Evolutionary conservation across 306 rosid species (phyloP).

Genomic region (Alnus rubra): DNA sequence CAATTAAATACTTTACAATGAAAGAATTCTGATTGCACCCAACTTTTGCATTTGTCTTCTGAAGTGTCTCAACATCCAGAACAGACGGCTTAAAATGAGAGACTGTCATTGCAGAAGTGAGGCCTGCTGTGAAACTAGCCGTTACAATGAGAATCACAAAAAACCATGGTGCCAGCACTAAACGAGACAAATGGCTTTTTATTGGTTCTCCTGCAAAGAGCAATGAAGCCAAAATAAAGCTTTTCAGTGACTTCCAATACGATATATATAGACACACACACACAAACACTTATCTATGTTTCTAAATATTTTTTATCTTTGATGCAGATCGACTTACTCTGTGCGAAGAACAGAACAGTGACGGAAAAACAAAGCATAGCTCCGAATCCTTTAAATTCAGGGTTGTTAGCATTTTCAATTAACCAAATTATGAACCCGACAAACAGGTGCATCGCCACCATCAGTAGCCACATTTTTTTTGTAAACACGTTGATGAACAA

Average conservation of each 20-base stretch:
- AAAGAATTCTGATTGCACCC: conserved; percentile 61
- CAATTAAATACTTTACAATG: conserved; percentile 36
- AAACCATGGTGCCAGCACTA: conserved; percentile 68
- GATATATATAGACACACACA: no score
- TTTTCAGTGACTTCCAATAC: no score
- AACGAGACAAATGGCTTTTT: conserved; percentile 43
- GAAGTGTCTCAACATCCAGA: conserved; percentile 43
- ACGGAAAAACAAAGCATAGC: conserved; percentile 61
- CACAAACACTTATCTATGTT: no score
- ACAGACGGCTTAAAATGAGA: conserved; percentile 52
- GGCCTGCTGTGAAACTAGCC: conserved; percentile 58
- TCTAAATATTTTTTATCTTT: no score
- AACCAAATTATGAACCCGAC: conserved; percentile 38
- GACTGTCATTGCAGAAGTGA: conserved; percentile 54
- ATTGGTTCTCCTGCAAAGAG: conserved; percentile 46
- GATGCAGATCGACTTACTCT: conserved; percentile 40
- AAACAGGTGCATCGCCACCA: conserved; percentile 40
- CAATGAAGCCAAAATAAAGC: no score
- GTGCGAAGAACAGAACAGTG: conserved; percentile 43
- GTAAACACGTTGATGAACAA: conserved; percentile 46
- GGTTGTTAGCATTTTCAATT: conserved; percentile 40
- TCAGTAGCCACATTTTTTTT: conserved; percentile 48
- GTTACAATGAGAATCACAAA: conserved; percentile 46
- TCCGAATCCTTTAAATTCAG: conserved; percentile 39
- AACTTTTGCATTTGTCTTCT: conserved; percentile 38